phyloP scores from a whole-genome alignment of 164 flowering plant genomes.

The Vitis cinerea region DNA sequence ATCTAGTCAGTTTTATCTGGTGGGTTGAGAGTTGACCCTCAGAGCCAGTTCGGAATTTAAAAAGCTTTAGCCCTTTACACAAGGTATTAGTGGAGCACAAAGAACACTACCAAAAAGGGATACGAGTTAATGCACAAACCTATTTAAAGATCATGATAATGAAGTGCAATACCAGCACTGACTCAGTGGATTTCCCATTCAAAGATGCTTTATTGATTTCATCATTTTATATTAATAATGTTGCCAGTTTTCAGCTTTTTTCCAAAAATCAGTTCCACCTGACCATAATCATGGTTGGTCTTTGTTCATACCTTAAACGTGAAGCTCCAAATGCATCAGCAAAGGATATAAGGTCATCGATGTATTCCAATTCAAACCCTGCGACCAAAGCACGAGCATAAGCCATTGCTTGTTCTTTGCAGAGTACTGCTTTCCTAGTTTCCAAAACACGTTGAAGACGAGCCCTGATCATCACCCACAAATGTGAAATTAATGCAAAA shows the following conservation, averaged over 20 bases:
- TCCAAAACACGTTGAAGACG: constrained; percentile 78
- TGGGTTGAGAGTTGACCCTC: no score
- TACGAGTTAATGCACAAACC: no score
- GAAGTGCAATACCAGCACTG: not conserved
- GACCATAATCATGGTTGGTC: not conserved
- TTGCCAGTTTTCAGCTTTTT: not conserved
- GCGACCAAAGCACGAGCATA: constrained; percentile 87
- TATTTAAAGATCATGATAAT: not conserved
- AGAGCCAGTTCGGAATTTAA: no score
- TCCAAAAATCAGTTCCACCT: not conserved
- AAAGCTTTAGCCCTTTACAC: not conserved
- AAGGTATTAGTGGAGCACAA: not conserved
- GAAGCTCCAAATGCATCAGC: constrained; percentile 86
- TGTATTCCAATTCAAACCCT: constrained; percentile 62
- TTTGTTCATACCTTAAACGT: constrained; percentile 66
- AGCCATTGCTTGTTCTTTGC: constrained; percentile 92
- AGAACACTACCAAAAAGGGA: not conserved
- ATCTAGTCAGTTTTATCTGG: no score
- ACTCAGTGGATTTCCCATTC: not conserved
- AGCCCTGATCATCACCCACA: constrained; percentile 42
- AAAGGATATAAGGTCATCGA: constrained; percentile 72
- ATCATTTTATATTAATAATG: not conserved
- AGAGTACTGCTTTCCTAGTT: constrained; percentile 68
- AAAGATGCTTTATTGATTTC: not conserved
- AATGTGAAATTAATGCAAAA: constrained; percentile 14